Evolutionary conservation across 2,329 filamentous ascomycete species (phyloP).

Genomic region (Coniochaeta prunicola): DNA sequence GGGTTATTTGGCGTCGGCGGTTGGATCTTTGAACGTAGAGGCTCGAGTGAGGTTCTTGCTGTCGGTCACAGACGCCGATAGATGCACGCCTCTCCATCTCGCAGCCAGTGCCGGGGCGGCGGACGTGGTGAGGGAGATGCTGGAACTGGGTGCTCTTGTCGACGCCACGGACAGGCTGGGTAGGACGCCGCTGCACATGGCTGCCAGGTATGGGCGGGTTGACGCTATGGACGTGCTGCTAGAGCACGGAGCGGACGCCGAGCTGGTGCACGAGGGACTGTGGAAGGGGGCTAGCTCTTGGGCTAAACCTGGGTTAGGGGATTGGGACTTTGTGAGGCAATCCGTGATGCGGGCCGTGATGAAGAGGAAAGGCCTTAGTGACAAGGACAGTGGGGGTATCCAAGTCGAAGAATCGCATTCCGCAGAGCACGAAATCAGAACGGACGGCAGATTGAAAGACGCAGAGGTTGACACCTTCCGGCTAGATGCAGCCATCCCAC

Average conservation of each 20-base stretch:
- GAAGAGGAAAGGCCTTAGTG: background rate
- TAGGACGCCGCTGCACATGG: constrained; percentile 8
- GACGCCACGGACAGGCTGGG: constrained; percentile 6
- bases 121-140: constrained; percentile 4
- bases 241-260: constrained; percentile 1
- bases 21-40: background rate
- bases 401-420: background rate
- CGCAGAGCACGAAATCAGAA: background rate
- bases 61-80: constrained; percentile 6
- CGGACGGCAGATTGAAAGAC: background rate
- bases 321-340: background rate
- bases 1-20: background rate
- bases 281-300: background rate
- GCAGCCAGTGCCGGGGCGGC: constrained; percentile 7
- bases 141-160: constrained; percentile 7
- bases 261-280: background rate
- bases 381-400: background rate
- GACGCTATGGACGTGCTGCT: constrained; percentile 4
- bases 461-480: background rate
- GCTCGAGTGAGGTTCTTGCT: constrained; percentile 4
- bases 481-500: background rate
- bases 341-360: background rate
- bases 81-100: constrained; percentile 14
- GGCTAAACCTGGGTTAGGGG: constrained; percentile 1
- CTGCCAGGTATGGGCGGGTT: background rate